Conservation (phyloP, 139 green algal species). For the Ulvella scutata region DNA sequence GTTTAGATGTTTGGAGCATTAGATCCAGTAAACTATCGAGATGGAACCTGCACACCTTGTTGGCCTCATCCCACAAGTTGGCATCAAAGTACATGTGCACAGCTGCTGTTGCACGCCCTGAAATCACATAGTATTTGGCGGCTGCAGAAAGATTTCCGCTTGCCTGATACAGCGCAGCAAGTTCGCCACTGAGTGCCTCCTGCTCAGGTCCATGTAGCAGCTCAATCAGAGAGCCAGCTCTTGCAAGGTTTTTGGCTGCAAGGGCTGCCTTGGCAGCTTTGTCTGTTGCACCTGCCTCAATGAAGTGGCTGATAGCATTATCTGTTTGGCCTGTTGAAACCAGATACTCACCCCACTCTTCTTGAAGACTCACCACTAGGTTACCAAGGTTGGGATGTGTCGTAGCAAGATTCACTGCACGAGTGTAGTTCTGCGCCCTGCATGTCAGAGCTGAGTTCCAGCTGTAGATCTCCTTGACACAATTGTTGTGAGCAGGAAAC, state of each 20-base stretch:
- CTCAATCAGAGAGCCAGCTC: constrained; percentile 55
- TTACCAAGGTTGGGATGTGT: constrained; percentile 8
- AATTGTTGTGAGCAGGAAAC: too few relatives aligned
- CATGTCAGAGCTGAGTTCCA: too few relatives aligned
- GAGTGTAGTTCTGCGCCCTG: constrained; percentile 1
- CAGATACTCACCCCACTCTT: constrained; percentile 73
- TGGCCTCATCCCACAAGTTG: constrained; percentile 56
- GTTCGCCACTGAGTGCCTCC: not conserved
- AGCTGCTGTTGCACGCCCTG: not conserved
- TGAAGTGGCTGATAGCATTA: constrained; percentile 68
- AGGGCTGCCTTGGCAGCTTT: constrained; percentile 70
- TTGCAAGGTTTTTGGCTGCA: constrained; percentile 49
- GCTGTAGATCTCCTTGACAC: too few relatives aligned
- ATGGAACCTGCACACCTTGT: too few relatives aligned
- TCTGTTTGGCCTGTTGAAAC: constrained; percentile 53
- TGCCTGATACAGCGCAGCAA: not conserved
- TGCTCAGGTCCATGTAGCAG: not conserved
- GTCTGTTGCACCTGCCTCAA: constrained; percentile 48
- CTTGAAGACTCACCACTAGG: constrained; percentile 50
- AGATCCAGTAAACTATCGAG: not conserved
- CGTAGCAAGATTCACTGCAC: not conserved
- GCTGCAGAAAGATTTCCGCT: not conserved
- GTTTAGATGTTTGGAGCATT: not conserved
- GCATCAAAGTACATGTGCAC: constrained; percentile 49
- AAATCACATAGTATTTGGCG: not conserved